These are phyloP conservation scores for Chlorella sp. DNA, from an alignment of 139 green algal species.

Conservation along the genomic window DNA sequence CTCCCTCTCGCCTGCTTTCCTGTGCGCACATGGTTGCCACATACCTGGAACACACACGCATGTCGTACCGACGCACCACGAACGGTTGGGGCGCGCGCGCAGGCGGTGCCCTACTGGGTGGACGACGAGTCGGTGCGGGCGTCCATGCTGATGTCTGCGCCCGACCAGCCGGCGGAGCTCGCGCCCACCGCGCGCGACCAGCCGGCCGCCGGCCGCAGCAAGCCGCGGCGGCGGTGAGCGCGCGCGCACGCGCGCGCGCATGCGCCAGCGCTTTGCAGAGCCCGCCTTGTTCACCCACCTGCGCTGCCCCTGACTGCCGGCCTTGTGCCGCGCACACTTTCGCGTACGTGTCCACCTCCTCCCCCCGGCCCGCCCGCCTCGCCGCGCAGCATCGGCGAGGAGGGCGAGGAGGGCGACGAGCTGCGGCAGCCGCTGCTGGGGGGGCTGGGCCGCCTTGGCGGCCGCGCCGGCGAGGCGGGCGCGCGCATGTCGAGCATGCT, in stretches of 20 bases:
- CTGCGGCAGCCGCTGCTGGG: slow-evolving; percentile 83
- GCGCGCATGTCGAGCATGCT: too few relatives aligned
- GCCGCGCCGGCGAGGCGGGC: too few relatives aligned
- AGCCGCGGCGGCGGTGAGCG: too few relatives aligned
- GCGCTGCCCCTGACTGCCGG: background rate
- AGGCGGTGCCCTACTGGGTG: slow-evolving; percentile 95
- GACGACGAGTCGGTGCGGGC: slow-evolving; percentile 83
- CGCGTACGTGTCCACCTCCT: background rate
- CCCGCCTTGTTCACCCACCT: background rate
- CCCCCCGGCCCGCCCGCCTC: background rate
- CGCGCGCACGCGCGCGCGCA: background rate
- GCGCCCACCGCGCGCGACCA: background rate
- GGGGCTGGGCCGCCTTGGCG: too few relatives aligned
- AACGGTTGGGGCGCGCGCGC: too few relatives aligned
- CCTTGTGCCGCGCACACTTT: background rate
- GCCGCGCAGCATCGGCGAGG: too few relatives aligned
- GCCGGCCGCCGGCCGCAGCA: background rate
- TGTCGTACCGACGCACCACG: slow-evolving; percentile 54
- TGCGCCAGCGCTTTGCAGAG: background rate
- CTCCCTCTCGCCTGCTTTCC: background rate
- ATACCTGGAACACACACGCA: background rate
- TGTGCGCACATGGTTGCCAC: background rate
- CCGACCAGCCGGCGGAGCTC: slow-evolving; percentile 10
- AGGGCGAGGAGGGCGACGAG: slow-evolving; percentile 54
- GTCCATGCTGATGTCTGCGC: slow-evolving; percentile 61